Conservation (phyloP, 129 eudicot species). For the Escallonia herrerae region DNA sequence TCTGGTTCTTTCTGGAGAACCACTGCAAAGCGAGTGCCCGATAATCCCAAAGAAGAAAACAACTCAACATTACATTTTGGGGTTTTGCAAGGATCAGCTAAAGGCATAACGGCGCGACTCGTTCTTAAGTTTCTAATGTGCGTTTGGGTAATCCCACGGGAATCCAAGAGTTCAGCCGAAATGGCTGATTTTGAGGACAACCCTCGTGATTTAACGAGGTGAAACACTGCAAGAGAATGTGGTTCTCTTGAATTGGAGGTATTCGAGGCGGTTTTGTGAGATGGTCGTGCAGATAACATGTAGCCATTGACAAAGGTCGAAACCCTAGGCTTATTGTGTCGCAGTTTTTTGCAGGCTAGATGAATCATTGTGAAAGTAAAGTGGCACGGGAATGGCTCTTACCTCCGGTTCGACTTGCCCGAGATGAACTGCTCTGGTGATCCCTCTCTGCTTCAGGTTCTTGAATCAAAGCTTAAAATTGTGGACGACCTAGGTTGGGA, state of each 20-base stretch:
- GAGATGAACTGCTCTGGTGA: no score
- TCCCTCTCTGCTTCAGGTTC: no score
- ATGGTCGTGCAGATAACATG: no score
- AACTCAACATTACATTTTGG: slow-evolving; percentile 9
- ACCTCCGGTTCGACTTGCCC: no score
- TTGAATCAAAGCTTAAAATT: no score
- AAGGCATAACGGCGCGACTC: background rate
- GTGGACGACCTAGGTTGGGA: no score
- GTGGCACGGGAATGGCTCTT: no score
- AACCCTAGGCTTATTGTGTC: background rate
- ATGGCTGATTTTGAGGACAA: slow-evolving; percentile 13
- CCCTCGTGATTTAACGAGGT: slow-evolving; percentile 7
- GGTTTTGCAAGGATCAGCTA: slow-evolving; percentile 10
- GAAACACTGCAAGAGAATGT: background rate
- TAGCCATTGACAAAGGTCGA: background rate
- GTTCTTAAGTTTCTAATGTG: slow-evolving; percentile 1
- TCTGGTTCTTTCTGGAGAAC: background rate
- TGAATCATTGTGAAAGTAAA: background rate
- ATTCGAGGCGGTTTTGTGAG: background rate
- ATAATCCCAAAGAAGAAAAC: background rate
- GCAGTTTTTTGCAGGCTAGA: background rate
- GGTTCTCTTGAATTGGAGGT: slow-evolving; percentile 6
- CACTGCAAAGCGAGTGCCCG: background rate
- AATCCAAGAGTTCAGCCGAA: background rate
- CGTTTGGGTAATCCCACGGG: slow-evolving; percentile 1